phyloP scores from a whole-genome alignment of 1,139 yeast species.

The Lodderomyces oxycetoniae region DNA sequence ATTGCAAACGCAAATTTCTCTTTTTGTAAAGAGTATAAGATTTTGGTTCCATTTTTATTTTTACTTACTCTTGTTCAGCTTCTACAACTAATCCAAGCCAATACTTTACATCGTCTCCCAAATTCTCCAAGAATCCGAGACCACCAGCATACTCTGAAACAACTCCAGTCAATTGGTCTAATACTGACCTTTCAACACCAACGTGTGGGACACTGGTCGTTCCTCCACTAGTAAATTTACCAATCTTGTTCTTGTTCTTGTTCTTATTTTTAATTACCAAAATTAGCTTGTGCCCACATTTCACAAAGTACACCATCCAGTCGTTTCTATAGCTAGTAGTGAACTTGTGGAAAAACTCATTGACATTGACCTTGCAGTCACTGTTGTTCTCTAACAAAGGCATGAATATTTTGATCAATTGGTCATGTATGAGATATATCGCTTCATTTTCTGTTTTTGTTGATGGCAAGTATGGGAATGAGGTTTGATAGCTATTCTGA shows the following conservation, averaged over 20 bases:
- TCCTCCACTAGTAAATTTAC: not conserved
- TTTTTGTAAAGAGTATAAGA: too few species aligned
- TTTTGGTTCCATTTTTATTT: too few species aligned
- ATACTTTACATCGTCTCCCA: slow-evolving; percentile 41
- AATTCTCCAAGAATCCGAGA: slow-evolving; percentile 39
- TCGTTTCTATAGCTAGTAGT: slow-evolving; percentile 35
- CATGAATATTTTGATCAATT: slow-evolving; percentile 28
- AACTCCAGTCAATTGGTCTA: slow-evolving; percentile 20
- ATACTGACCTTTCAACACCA: slow-evolving; percentile 10
- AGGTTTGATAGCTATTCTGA: slow-evolving; percentile 29
- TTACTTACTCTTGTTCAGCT: too few species aligned
- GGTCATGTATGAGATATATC: slow-evolving; percentile 29
- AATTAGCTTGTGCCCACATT: slow-evolving; percentile 27
- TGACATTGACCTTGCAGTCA: slow-evolving; percentile 20
- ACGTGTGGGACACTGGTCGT: slow-evolving; percentile 6
- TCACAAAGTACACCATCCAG: slow-evolving; percentile 44
- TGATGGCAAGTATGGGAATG: slow-evolving; percentile 37
- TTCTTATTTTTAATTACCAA: slow-evolving; percentile 36
- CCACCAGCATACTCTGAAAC: slow-evolving; percentile 25
- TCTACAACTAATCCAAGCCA: slow-evolving; percentile 28
- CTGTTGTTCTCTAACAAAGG: slow-evolving; percentile 7
- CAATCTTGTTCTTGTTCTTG: slow-evolving; percentile 14
- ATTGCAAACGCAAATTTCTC: too few species aligned
- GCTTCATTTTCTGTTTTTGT: not conserved
- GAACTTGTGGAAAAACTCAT: slow-evolving; percentile 43